Conservation (phyloP, 2,329 filamentous ascomycete species). For the Pestalotiopsis sp. region DNA sequence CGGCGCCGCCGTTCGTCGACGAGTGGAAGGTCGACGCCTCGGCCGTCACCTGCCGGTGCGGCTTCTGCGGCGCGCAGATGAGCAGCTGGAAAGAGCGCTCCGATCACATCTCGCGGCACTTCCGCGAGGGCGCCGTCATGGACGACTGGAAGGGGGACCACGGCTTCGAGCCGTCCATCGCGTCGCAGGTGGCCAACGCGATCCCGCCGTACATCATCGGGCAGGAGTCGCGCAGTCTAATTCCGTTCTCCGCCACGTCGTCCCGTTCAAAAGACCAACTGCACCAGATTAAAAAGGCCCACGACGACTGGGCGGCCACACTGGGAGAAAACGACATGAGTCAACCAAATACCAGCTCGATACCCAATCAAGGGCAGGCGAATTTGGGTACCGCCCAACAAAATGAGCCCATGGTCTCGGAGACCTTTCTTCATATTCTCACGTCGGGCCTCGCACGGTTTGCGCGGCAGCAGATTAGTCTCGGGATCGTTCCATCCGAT, state of each 20-base stretch:
- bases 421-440: neutral
- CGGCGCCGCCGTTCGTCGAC: constrained; percentile 36
- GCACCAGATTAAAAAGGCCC: neutral
- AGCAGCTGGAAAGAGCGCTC: constrained; percentile 26
- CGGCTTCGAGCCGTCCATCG: constrained; percentile 23
- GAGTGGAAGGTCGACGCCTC: constrained; percentile 27
- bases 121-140: constrained; percentile 27
- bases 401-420: neutral
- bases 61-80: constrained; percentile 27
- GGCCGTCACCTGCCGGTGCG: constrained; percentile 27
- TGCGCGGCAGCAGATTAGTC: neutral
- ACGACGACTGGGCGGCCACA: neutral
- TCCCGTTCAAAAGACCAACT: neutral
- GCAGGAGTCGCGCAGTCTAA: constrained; percentile 18
- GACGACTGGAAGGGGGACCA: constrained; percentile 29
- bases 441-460: neutral
- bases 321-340: neutral
- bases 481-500: neutral
- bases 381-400: neutral
- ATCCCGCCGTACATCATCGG: constrained; percentile 28
- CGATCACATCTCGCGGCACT: constrained; percentile 30
- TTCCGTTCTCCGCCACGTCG: constrained; percentile 28
- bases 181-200: constrained; percentile 21
- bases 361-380: neutral
- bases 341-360: neutral